phyloP scores from a whole-genome alignment of 768 basidiomycete genomes.

The Dendrothele bispora region DNA sequence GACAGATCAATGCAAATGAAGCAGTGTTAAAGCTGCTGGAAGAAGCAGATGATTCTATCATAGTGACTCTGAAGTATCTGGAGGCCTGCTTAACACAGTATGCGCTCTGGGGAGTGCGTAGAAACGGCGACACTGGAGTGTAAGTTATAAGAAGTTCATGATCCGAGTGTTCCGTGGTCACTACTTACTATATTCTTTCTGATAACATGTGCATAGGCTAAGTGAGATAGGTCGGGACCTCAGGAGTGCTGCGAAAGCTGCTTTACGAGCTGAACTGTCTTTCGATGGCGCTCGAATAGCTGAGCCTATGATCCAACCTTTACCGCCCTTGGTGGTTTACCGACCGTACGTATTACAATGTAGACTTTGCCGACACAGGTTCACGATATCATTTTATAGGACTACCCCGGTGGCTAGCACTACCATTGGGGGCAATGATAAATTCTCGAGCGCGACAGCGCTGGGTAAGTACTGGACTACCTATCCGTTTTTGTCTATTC shows the following conservation, averaged over 20 bases:
- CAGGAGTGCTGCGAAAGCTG: conserved; percentile 31
- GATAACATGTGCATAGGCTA: conserved; percentile 42
- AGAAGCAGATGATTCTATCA: conserved; percentile 33
- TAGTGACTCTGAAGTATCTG: conserved; percentile 28
- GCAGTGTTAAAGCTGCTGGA: conserved; percentile 38
- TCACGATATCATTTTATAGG: too few species aligned
- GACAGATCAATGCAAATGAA: conserved; percentile 35
- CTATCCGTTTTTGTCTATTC: too few species aligned
- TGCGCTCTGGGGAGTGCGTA: conserved; percentile 37
- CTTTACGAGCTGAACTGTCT: conserved; percentile 30
- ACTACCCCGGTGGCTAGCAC: conserved; percentile 21
- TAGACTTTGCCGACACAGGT: too few species aligned
- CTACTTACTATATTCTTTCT: conserved; percentile 11
- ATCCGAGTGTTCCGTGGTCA: too few species aligned
- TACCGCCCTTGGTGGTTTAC: too few species aligned
- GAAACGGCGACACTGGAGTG: too few species aligned
- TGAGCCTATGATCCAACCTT: conserved; percentile 35
- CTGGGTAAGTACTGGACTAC: too few species aligned
- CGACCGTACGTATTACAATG: too few species aligned
- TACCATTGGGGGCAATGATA: conserved; percentile 37
- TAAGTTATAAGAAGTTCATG: conserved; percentile 40
- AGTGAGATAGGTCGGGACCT: too few species aligned
- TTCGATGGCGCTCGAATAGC: conserved; percentile 36
- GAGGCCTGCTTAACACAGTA: conserved; percentile 36
- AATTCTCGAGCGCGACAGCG: conserved; percentile 29